Evolutionary conservation across 148 eudicot species (phyloP).

Genomic region (Camellia sinensis): DNA sequence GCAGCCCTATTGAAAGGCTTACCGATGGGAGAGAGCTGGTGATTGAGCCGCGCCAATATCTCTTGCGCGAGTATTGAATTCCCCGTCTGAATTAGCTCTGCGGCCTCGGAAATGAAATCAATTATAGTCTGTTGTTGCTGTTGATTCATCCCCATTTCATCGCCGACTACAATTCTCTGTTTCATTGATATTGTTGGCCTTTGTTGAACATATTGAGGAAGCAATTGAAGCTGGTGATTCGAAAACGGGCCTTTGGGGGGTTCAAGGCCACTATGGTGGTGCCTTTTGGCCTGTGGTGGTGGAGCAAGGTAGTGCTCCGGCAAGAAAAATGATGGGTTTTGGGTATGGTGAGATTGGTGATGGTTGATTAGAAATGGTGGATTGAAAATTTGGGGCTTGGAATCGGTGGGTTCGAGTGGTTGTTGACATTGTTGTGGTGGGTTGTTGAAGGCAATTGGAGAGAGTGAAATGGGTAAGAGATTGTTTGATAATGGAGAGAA

Average conservation of each 20-base stretch:
- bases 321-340: slow-evolving; percentile 48
- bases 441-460: not conserved
- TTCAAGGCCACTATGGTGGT: slow-evolving; percentile 52
- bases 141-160: slow-evolving; percentile 26
- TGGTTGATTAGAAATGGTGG: slow-evolving; percentile 49
- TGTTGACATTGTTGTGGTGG: not conserved
- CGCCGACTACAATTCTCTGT: slow-evolving; percentile 40
- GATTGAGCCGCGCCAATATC: slow-evolving; percentile 99
- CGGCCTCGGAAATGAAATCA: slow-evolving; percentile 81
- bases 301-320: slow-evolving; percentile 36
- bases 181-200: slow-evolving; percentile 49
- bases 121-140: slow-evolving; percentile 56
- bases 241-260: slow-evolving; percentile 46
- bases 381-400: slow-evolving; percentile 47
- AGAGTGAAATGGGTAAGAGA: slow-evolving; percentile 12
- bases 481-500: slow-evolving; percentile 19
- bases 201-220: slow-evolving; percentile 31
- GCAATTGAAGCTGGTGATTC: slow-evolving; percentile 15
- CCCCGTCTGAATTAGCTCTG: slow-evolving; percentile 73
- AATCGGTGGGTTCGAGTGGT: slow-evolving; percentile 36
- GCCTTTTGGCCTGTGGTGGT: slow-evolving; percentile 61
- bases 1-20: slow-evolving; percentile 84
- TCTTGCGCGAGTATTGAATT: slow-evolving; percentile 89
- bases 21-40: slow-evolving; percentile 74
- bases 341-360: slow-evolving; percentile 42